Evolutionary conservation across 495 filamentous ascomycete genomes (phyloP), one percentile per base, ranked within the genome.

Genomic region (Tuber aestivum): DNA sequence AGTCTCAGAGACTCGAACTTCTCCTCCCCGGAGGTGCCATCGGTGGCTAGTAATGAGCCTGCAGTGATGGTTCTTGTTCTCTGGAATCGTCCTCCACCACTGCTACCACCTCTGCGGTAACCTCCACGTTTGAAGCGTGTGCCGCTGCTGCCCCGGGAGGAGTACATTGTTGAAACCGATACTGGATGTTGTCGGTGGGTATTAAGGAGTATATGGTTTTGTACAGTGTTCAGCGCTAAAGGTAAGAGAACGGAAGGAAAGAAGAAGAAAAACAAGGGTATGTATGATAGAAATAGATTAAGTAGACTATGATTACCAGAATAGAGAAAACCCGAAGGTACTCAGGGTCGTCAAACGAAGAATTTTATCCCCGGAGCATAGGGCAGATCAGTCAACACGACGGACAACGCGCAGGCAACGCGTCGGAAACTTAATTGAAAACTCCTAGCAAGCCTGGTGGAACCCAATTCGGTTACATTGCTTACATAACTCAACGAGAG

Each of bases 1-100:
- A 97, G 89, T 42, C 90, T 89, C 70, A 90, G 90, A 38, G 93
- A 89, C 86, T 98, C 94, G 84, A 92, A 87, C 83, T 92, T 97
- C 80, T 90, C 89, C 79, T 91, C 89, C 88, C 95, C 92, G 8
- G 91, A 94, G 8, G 93, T 98, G 40, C 89, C 90, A 87, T 98
- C 96, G 50, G 89, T 90, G 61, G 89, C 88, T 38, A 91, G 90
- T 70, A 94, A 86, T 50, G 92, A 88, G 21, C 89, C 88, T 50
- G 93, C 90, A 65, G 94, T 90, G 79, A 97, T 91, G 3, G 93
- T 97, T 77, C 89, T 92, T 75, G 89, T 84, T 86, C 84, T 83
- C 77, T 83, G 61, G 20, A 76, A 77, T 73, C 69, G 76, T 23
- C 71, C 78, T 61, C 88, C 88, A 38, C 71, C 70, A 12, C 80